phyloP scores from a whole-genome alignment of 192 early-diverging fungal genomes.

The Rhizophagus clarus region DNA sequence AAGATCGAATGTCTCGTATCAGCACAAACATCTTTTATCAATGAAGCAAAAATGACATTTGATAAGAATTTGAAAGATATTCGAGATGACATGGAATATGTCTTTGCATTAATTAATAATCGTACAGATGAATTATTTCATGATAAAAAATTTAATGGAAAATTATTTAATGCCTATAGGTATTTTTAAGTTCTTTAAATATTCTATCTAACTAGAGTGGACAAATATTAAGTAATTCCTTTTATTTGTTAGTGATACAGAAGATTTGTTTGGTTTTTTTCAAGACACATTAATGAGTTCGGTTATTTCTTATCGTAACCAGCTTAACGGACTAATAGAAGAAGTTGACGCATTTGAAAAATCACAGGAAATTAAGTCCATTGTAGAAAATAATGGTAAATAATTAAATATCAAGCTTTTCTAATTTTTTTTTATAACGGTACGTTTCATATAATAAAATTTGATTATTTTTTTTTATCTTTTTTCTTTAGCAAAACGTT shows the following conservation, averaged over 20 bases:
- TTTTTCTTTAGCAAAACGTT: slow-evolving; percentile 18
- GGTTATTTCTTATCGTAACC: slow-evolving; percentile 14
- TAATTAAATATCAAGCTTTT: not conserved
- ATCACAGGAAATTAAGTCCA: not conserved
- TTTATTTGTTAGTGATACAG: slow-evolving; percentile 9
- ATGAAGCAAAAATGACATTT: slow-evolving; percentile 16
- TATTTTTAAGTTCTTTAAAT: not conserved
- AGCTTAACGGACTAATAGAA: slow-evolving; percentile 18
- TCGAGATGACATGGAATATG: slow-evolving; percentile 11
- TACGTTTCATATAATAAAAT: not conserved
- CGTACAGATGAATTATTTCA: not conserved
- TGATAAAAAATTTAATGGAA: not conserved
- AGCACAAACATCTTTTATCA: slow-evolving; percentile 4
- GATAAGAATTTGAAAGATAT: slow-evolving; percentile 21
- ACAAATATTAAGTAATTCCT: not conserved
- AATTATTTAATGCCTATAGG: slow-evolving; percentile 15
- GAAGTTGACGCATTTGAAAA: not conserved
- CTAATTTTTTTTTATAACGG: not conserved
- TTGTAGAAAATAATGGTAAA: not conserved
- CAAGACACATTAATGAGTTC: slow-evolving; percentile 21
- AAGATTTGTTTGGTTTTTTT: slow-evolving; percentile 7
- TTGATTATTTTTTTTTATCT: not conserved
- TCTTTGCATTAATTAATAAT: not conserved
- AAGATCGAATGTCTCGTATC: slow-evolving; percentile 9
- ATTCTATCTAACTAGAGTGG: not conserved